Percentiles rank a stretch among this genome's conserved stretches.
Evolutionary conservation across 2,329 filamentous ascomycete genomes (phyloP).

Genomic region (Boeremia lycopersici): DNA sequence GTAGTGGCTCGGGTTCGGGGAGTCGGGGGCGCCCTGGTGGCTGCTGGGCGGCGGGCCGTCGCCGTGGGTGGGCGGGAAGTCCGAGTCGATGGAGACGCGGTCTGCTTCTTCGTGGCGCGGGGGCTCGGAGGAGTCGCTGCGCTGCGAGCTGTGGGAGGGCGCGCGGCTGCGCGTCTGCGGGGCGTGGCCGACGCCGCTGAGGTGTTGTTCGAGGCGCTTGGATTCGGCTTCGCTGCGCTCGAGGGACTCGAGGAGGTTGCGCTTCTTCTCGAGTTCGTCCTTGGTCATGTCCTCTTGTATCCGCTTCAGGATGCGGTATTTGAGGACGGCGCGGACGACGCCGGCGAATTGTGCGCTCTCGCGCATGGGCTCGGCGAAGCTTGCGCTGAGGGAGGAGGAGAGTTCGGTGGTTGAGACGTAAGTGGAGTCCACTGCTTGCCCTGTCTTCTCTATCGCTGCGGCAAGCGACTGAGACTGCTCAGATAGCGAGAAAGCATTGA

Average conservation of each 20-base stretch:
- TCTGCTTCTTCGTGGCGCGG: conserved; percentile 67
- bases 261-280: conserved; percentile 90
- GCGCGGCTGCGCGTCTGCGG: conserved; percentile 70
- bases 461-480: conserved; percentile 88
- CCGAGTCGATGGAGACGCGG: conserved; percentile 89
- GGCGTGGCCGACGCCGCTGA: conserved; percentile 73
- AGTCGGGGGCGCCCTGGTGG: conserved; percentile 69
- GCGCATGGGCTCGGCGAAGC: conserved; percentile 95
- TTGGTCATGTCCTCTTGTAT: conserved; percentile 97
- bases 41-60: conserved; percentile 69
- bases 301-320: conserved; percentile 89
- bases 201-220: conserved; percentile 89
- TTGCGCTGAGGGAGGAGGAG: conserved; percentile 84
- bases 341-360: conserved; percentile 97
- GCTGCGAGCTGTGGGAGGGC: conserved; percentile 59
- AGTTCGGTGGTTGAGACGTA: conserved; percentile 96
- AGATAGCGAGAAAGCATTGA: conserved; percentile 94
- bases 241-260: conserved; percentile 79
- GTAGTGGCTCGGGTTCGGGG: conserved; percentile 23
- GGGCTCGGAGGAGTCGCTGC: conserved; percentile 46
- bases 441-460: conserved; percentile 89
- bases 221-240: conserved; percentile 93
- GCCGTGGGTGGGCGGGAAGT: conserved; percentile 89
- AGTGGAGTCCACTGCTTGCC: conserved; percentile 92
- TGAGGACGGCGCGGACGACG: conserved; percentile 85